Percentiles rank a stretch among this genome's conserved stretches.
Evolutionary conservation across 352 stramenopile genomes (phyloP).

Genomic region (Phytopythium boreale): DNA sequence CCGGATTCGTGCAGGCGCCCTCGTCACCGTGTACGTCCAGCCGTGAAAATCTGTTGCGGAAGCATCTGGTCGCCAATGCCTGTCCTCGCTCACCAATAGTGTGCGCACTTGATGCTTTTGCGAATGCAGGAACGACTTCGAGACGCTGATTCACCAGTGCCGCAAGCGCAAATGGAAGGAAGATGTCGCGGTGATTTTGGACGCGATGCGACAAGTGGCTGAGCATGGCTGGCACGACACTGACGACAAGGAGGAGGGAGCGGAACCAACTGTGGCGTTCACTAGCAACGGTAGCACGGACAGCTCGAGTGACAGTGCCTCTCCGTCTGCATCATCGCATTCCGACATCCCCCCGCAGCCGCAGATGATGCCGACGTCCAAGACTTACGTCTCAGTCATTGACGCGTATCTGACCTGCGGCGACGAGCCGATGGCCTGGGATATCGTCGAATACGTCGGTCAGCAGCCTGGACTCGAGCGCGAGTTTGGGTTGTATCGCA

Average conservation of each 20-base stretch:
- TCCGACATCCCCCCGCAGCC: constrained; percentile 35
- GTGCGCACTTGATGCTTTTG: constrained; percentile 6
- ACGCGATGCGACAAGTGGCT: constrained; percentile 49
- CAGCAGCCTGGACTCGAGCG: constrained; percentile 32
- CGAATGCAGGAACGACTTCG: constrained; percentile 62
- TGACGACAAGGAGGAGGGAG: constrained; percentile 1
- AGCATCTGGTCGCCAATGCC: background rate
- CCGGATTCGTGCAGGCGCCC: constrained; percentile 36
- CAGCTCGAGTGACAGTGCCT: background rate
- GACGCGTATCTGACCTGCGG: constrained; percentile 72
- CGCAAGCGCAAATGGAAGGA: constrained; percentile 84
- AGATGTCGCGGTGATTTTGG: constrained; percentile 52
- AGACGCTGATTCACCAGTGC: constrained; percentile 80
- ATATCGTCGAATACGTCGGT: constrained; percentile 48
- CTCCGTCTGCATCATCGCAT: background rate
- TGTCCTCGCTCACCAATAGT: background rate
- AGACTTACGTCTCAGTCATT: constrained; percentile 71
- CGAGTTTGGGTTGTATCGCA: constrained; percentile 56
- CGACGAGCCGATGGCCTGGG: constrained; percentile 56
- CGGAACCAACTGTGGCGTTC: background rate
- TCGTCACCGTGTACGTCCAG: constrained; percentile 52
- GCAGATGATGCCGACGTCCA: constrained; percentile 53
- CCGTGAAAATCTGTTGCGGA: background rate
- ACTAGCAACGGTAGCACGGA: background rate
- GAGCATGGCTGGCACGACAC: constrained; percentile 35